Evolutionary conservation across 176 grass and related monocot genomes (phyloP).

Genomic region (Tillandsia leiboldiana): DNA sequence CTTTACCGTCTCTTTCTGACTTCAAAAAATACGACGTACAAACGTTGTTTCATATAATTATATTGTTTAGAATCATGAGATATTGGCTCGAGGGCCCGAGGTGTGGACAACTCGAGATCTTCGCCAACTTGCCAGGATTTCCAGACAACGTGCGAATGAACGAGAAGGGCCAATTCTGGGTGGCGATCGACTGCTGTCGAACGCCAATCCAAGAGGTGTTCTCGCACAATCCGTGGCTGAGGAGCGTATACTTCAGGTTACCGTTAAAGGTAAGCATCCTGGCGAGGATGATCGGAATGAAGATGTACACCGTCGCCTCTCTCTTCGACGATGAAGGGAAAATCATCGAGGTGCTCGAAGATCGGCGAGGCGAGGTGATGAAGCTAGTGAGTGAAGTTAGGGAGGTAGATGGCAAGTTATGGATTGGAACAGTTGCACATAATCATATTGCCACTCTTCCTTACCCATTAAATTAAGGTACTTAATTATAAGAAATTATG

Average conservation of each 20-base stretch:
- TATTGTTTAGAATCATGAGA: constrained; percentile 53
- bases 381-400: constrained; percentile 79
- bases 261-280: constrained; percentile 53
- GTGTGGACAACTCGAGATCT: constrained; percentile 47
- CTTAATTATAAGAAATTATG: not conserved
- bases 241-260: constrained; percentile 54
- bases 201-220: constrained; percentile 52
- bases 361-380: constrained; percentile 67
- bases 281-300: constrained; percentile 38
- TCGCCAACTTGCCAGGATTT: constrained; percentile 70
- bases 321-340: constrained; percentile 56
- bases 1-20: not conserved
- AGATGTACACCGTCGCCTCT: constrained; percentile 67
- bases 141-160: constrained; percentile 73
- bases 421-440: constrained; percentile 84
- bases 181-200: constrained; percentile 84
- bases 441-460: constrained; percentile 74
- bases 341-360: constrained; percentile 66
- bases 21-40: not conserved
- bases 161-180: constrained; percentile 66
- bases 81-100: constrained; percentile 64
- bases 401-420: constrained; percentile 61
- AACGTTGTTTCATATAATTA: too few species aligned
- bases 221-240: constrained; percentile 71
- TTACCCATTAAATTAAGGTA: constrained; percentile 16